phyloP scores from a whole-genome alignment of 2,329 filamentous ascomycete species.

The Colletotrichum higginsianum region DNA sequence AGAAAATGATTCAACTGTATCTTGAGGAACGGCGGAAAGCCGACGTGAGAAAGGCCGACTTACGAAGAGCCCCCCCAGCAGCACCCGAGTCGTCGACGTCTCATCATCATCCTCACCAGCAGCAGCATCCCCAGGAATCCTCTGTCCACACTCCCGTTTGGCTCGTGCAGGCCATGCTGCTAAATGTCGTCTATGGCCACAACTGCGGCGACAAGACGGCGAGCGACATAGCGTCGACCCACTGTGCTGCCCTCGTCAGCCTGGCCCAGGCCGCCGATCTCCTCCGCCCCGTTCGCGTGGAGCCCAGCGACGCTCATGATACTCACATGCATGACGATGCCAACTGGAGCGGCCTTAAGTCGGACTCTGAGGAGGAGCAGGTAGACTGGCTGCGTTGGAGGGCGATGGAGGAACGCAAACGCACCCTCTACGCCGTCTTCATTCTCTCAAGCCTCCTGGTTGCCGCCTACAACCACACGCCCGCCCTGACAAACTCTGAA shows the following conservation, averaged over 20 bases:
- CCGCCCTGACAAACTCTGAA: constrained; percentile 93
- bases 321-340: constrained; percentile 70
- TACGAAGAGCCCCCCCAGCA: constrained; percentile 65
- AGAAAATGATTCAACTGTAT: constrained; percentile 95
- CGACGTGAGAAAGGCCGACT: constrained; percentile 78
- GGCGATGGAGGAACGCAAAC: constrained; percentile 88
- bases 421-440: constrained; percentile 93
- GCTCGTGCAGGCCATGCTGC: constrained; percentile 96
- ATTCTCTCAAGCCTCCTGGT: constrained; percentile 92
- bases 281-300: constrained; percentile 61
- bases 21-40: constrained; percentile 91
- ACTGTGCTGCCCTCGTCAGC: constrained; percentile 91
- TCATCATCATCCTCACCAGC: constrained; percentile 46
- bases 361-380: constrained; percentile 71
- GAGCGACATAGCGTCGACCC: constrained; percentile 92
- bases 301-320: constrained; percentile 65
- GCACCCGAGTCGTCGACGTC: constrained; percentile 63
- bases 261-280: constrained; percentile 91
- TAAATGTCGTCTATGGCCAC: constrained; percentile 96
- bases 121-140: constrained; percentile 62
- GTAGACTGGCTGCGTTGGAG: constrained; percentile 94
- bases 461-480: constrained; percentile 92
- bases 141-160: constrained; percentile 87
- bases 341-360: constrained; percentile 61
- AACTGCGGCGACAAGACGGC: constrained; percentile 93